Base-by-base conservation (phyloP, 2,329 filamentous ascomycete genomes). In the Cladophialophora bantiana region DNA sequence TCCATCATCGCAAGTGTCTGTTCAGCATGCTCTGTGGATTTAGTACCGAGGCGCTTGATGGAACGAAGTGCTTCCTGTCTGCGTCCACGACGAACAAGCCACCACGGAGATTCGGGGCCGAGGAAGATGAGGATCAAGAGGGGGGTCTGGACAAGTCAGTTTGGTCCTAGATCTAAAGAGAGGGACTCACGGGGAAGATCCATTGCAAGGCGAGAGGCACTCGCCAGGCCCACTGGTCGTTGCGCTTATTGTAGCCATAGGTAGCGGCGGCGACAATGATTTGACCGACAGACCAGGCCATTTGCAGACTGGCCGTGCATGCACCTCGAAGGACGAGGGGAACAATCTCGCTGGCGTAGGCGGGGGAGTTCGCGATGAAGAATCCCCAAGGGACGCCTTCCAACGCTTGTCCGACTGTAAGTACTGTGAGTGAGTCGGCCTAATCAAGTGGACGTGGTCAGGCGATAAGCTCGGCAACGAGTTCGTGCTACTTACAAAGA, bases 351-450 rank as follows among this genome's bases (percentile, higher is more conserved):
- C 78, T 78, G 76, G 83, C 86, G 79, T 89, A 89, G 7, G 87
- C 87, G 0, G 87, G 87, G 2, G 87, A 83, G 74, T 88, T 88
- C 74, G 86, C 86, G 70, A 88, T 87, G 76, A 89, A 89, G 73
- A 89, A 84, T 31, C 87, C 87, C 87, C 87, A 89, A 1, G 87
- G 87, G 3, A 89, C 73, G 67, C 87, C 87, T 75, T 88, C 86
- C 55, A 89, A 80, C 61, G 87, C 77, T 78, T 89, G 86, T 40
- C 82, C 78, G 3, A 81, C 81, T 71, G 88, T 83, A 65, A 85
- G 77, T 68, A 84, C 75, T 0, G 73, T 73, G 53, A 80, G 74
- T 59, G 76, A 79, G 64, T 82, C 74, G 71, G 34, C 76, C 76
- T 77, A 59, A 4, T 35, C 12, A 34, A 40, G 48, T 36, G 9